Percentiles rank a stretch among this genome's conserved stretches.
These are phyloP conservation scores for Meira nashicola DNA, from an alignment of 1,284 basidiomycete genomes.

Conservation along the genomic window DNA sequence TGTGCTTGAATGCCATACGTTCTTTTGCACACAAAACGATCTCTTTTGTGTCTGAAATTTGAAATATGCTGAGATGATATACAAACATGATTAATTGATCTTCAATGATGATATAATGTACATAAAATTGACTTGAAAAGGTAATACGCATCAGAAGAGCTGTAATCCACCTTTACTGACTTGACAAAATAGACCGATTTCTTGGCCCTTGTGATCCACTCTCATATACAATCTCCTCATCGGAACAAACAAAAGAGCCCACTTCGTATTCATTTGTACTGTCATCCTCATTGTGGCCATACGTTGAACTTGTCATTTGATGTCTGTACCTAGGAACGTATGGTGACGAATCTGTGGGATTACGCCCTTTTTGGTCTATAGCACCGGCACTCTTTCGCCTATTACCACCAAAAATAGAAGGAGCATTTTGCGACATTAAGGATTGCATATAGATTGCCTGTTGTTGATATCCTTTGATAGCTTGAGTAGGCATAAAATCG, in stretches of 20 bases:
- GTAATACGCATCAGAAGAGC: no score
- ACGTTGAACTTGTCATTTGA: background rate
- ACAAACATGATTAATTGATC: no score
- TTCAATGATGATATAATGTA: no score
- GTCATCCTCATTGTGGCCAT: slow-evolving; percentile 2
- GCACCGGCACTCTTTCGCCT: background rate
- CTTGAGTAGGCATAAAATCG: slow-evolving; percentile 64
- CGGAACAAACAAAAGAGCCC: slow-evolving; percentile 15
- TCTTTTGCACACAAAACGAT: no score
- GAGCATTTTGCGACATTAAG: slow-evolving; percentile 17
- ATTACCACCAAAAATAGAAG: slow-evolving; percentile 4
- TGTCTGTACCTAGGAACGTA: background rate
- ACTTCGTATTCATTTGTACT: slow-evolving; percentile 11
- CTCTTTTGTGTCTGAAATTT: no score
- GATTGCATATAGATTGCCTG: slow-evolving; percentile 45
- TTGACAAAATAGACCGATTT: no score
- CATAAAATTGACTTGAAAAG: no score
- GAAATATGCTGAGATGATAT: no score
- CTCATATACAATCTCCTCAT: slow-evolving; percentile 11
- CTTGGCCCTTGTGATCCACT: background rate
- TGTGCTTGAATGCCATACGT: no score
- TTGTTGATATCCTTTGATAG: slow-evolving; percentile 61
- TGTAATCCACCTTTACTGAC: no score
- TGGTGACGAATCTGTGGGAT: background rate
- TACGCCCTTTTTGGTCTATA: background rate